Evolutionary conservation across 1,139 yeast species (phyloP), one percentile per base, ranked within the genome.

Genomic region (Debaryomyces fabryi): DNA sequence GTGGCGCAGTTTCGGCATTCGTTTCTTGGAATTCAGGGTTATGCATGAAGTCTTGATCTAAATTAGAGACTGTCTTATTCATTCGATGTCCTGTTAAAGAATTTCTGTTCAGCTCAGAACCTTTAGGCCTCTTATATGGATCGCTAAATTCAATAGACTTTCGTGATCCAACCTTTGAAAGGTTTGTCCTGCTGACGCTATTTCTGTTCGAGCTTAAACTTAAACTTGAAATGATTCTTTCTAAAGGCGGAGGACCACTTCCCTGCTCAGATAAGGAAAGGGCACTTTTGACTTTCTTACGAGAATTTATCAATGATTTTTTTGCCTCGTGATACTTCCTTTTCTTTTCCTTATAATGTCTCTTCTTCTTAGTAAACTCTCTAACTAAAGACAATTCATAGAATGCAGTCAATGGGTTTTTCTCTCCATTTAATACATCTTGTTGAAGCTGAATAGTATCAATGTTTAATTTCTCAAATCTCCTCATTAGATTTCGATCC

Each of bases 321-420:
- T 67, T 69, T 9, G 78, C 76, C 50, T 71, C 74, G 45, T 60
- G 58, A 48, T 69, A 68, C 50, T 80, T 71, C 51, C 68, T 65
- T 56, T 76, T 73, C 58, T 71, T 74, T 36, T 70, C 71, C 23
- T 60, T 62, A 45, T 67, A 54, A 46, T 72, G 67, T 36, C 62
- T 62, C 46, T 60, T 60, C 62, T 74, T 75, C 48, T 67, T 68
- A 16, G 64, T 54, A 45, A 69, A 71, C 54, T 87, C 95, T 45
- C 79, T 76, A 35, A 89, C 92, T 16, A 89, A 69, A 12, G 86
- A 68, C 12, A 93, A 71, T 41, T 85, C 86, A 87, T 96, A 93
- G 51, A 88, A 76, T 0, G 96, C 97, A n/a, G 92, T 85, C 21
- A 89, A 68, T 0, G 91, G 75, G 62, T 89, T 96, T 69, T 91